Evolutionary conservation across 805 yeast genomes (phyloP).

Genomic region (Saccharomyces kudriavzevii): DNA sequence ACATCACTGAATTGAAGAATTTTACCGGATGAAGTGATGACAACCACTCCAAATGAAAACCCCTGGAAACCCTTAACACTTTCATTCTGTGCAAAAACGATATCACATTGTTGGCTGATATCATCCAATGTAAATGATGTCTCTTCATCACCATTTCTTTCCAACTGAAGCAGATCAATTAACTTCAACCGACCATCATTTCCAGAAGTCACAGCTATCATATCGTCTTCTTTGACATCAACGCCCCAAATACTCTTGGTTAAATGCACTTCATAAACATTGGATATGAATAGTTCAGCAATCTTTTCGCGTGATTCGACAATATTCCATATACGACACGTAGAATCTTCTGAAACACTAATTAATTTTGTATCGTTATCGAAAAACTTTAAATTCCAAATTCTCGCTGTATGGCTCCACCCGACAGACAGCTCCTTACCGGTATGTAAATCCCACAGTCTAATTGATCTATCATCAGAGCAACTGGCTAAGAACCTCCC

Average conservation of each 20-base stretch:
- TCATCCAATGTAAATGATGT: slow-evolving; percentile 25
- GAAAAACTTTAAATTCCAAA: slow-evolving; percentile 71
- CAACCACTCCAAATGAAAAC: slow-evolving; percentile 38
- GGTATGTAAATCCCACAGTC: slow-evolving; percentile 54
- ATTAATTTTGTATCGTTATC: slow-evolving; percentile 36
- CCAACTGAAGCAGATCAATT: slow-evolving; percentile 40
- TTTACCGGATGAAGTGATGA: slow-evolving; percentile 55
- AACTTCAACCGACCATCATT: slow-evolving; percentile 80
- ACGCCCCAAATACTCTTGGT: slow-evolving; percentile 88
- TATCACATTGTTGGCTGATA: slow-evolving; percentile 27
- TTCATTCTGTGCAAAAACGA: slow-evolving; percentile 39
- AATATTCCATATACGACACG: slow-evolving; percentile 70
- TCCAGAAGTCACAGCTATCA: slow-evolving; percentile 75
- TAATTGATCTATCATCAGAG: slow-evolving; percentile 89
- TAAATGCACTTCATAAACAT: slow-evolving; percentile 58
- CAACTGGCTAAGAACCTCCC: slow-evolving; percentile 63
- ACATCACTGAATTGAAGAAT: slow-evolving; percentile 30
- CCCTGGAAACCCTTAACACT: slow-evolving; percentile 53
- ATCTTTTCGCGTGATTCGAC: slow-evolving; percentile 10
- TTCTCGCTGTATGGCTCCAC: slow-evolving; percentile 95
- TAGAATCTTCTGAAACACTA: slow-evolving; percentile 81
- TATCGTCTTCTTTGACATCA: slow-evolving; percentile 39
- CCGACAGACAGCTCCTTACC: slow-evolving; percentile 66
- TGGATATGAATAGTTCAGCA: slow-evolving; percentile 19
- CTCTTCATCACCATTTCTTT: slow-evolving; percentile 28